These are phyloP conservation scores for Thelonectria rubi DNA, from an alignment of 2,329 filamentous ascomycete genomes.

Conservation along the genomic window DNA sequence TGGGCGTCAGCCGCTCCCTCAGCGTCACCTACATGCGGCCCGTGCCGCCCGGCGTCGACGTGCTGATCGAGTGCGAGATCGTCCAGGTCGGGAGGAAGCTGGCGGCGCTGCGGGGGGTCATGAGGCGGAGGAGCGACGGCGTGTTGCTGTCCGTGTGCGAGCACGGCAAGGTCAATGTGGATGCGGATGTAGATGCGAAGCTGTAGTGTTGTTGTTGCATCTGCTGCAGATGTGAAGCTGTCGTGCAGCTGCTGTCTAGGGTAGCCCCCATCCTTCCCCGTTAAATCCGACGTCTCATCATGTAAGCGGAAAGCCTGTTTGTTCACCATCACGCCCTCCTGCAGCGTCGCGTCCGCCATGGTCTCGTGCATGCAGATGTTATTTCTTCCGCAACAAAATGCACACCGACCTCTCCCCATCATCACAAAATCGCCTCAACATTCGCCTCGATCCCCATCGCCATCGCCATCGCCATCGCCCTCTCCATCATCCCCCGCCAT, in stretches of 20 bases:
- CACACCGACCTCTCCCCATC: too few species aligned
- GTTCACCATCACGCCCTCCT: not conserved
- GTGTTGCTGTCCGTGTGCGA: slow-evolving; percentile 66
- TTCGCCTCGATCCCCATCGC: too few species aligned
- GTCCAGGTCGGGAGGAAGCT: slow-evolving; percentile 66
- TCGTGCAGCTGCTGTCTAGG: too few species aligned
- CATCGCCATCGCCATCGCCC: not conserved
- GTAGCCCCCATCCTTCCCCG: slow-evolving; percentile 1
- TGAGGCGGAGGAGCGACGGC: slow-evolving; percentile 63
- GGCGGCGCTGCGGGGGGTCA: slow-evolving; percentile 61
- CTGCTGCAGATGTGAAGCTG: too few species aligned
- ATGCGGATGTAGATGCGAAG: slow-evolving; percentile 49
- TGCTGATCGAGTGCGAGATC: slow-evolving; percentile 65
- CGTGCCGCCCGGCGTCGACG: slow-evolving; percentile 58
- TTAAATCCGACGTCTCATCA: slow-evolving; percentile 14
- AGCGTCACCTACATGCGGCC: slow-evolving; percentile 74
- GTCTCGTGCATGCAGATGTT: too few species aligned
- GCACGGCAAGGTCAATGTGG: slow-evolving; percentile 71
- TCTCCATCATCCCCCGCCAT: not conserved
- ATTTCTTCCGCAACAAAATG: too few species aligned
- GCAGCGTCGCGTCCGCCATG: too few species aligned
- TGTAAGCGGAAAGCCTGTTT: not conserved
- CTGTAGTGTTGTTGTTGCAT: too few species aligned
- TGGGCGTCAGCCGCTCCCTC: slow-evolving; percentile 73
- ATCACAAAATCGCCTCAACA: too few species aligned